These are phyloP conservation scores for Tylopilus cervinicoccineus DNA, from an alignment of 768 basidiomycete genomes.

Conservation along the genomic window DNA sequence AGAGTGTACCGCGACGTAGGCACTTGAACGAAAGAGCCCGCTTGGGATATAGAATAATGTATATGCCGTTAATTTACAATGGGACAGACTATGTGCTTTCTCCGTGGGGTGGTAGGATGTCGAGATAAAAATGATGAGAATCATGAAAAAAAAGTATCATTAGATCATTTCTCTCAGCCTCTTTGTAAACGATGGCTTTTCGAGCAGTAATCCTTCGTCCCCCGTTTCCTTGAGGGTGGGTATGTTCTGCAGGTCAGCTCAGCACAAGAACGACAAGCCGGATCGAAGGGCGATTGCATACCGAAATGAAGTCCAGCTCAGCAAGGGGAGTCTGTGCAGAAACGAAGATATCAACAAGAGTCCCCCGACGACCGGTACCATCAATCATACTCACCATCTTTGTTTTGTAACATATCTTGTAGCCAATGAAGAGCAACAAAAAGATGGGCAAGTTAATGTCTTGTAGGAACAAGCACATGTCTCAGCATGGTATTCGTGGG, in stretches of 20 bases:
- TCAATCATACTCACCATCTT: slow-evolving; percentile 14
- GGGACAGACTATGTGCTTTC: too few relatives aligned
- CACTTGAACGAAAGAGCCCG: too few relatives aligned
- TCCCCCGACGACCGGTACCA: neutral
- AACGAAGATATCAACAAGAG: neutral
- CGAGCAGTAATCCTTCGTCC: slow-evolving; percentile 14
- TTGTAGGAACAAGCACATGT: slow-evolving; percentile 11
- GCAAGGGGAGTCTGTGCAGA: slow-evolving; percentile 12
- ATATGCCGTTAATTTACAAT: too few relatives aligned
- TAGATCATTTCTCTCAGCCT: slow-evolving; percentile 7
- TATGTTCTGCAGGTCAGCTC: slow-evolving; percentile 44
- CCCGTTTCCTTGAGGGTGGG: slow-evolving; percentile 71
- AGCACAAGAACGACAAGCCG: neutral
- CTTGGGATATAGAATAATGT: too few relatives aligned
- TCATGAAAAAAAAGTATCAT: neutral
- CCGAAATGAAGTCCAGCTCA: slow-evolving; percentile 75
- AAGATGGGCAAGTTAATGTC: slow-evolving; percentile 42
- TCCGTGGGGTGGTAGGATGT: neutral
- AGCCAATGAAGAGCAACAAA: slow-evolving; percentile 41
- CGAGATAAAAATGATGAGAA: neutral
- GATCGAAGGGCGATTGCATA: slow-evolving; percentile 25
- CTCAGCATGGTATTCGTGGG: neutral
- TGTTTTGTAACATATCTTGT: slow-evolving; percentile 33
- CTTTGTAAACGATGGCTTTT: slow-evolving; percentile 5
- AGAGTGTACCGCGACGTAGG: too few relatives aligned